Conservation (phyloP, 2,329 filamentous ascomycete species). For the Didymella pomorum region DNA sequence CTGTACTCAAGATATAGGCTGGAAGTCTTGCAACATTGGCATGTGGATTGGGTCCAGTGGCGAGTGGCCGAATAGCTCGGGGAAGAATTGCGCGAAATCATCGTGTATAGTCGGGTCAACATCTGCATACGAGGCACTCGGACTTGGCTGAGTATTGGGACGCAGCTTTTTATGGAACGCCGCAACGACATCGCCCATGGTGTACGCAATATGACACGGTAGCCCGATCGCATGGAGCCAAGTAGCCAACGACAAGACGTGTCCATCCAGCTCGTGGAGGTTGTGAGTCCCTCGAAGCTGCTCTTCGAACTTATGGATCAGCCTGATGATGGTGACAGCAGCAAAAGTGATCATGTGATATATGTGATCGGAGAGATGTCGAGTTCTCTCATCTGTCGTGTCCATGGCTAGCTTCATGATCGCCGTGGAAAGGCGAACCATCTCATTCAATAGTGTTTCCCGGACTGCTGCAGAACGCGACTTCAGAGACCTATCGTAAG, state of each 20-base stretch:
- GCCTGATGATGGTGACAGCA: conserved; percentile 46
- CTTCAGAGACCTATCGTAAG: conserved; percentile 53
- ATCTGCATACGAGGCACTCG: neutral
- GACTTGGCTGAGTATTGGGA: neutral
- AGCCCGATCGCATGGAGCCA: neutral
- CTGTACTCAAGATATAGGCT: neutral
- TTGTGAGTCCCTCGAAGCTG: neutral
- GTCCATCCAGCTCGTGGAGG: neutral
- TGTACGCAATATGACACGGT: neutral
- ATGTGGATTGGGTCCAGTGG: neutral
- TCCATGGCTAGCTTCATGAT: conserved; percentile 35
- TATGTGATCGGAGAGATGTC: conserved; percentile 57
- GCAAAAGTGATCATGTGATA: conserved; percentile 60
- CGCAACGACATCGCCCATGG: neutral
- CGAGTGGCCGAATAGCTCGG: neutral
- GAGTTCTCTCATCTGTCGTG: conserved; percentile 55
- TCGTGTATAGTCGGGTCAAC: neutral
- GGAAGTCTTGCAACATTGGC: neutral
- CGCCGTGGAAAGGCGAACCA: conserved; percentile 52
- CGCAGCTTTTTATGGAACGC: neutral
- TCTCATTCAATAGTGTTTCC: conserved; percentile 52
- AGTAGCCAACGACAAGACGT: neutral
- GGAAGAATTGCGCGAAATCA: neutral
- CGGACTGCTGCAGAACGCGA: conserved; percentile 44
- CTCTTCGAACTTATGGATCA: conserved; percentile 3